These are phyloP conservation scores for Graphiopsis chlorocephala DNA, from an alignment of 2,329 filamentous ascomycete genomes.

Conservation along the genomic window DNA sequence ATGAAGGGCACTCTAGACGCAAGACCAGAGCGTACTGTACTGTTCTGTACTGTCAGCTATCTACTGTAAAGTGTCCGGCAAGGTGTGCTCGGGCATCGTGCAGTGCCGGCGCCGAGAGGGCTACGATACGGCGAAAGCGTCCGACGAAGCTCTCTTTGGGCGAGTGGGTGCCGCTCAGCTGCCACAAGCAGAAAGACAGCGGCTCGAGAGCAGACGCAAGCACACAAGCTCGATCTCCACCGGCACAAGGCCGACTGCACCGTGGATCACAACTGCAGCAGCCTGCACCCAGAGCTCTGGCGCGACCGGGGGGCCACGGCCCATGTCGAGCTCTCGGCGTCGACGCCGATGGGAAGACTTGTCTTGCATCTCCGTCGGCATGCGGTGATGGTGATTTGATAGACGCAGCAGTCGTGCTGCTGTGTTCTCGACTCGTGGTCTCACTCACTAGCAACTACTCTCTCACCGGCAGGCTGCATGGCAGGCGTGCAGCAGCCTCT, in stretches of 20 bases:
- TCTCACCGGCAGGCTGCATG: background rate
- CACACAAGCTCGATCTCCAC: conserved; percentile 7
- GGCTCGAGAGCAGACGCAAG: background rate
- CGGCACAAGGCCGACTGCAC: conserved; percentile 13
- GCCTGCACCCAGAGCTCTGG: conserved; percentile 10
- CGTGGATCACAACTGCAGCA: conserved; percentile 12
- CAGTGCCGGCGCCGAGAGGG: background rate
- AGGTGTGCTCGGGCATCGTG: background rate
- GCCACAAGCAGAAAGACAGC: conserved; percentile 1
- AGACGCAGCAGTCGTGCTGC: background rate
- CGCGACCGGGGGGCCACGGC: conserved; percentile 5
- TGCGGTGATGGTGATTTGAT: background rate
- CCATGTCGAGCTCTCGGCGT: conserved; percentile 1
- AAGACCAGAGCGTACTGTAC: background rate
- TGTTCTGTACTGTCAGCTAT: no score
- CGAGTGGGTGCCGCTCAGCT: background rate
- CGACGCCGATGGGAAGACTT: conserved; percentile 4
- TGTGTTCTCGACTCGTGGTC: background rate
- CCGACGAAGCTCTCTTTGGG: background rate
- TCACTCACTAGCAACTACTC: background rate
- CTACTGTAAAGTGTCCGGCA: background rate
- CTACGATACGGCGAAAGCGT: background rate
- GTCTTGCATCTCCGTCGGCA: background rate
- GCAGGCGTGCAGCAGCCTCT: background rate
- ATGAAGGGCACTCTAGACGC: background rate